phyloP scores from a whole-genome alignment of 2,329 filamentous ascomycete species.

The Fusarium compactum region DNA sequence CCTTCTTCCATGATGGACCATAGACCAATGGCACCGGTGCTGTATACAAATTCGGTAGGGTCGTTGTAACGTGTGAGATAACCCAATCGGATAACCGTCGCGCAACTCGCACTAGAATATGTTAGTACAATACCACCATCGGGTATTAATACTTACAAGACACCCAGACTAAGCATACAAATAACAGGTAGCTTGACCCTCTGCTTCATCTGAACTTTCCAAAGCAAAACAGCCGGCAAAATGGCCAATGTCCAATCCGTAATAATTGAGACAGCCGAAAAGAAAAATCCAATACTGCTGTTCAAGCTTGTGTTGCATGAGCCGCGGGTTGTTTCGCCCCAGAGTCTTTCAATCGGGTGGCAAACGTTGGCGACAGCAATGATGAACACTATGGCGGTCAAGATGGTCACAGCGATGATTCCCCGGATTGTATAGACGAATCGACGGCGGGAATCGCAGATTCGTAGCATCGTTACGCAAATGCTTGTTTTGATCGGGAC shows the following conservation, averaged over 20 bases:
- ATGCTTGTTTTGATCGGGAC: conserved; percentile 48
- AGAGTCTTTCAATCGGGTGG: conserved; percentile 43
- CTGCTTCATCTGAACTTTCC: conserved; percentile 46
- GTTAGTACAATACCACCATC: neutral
- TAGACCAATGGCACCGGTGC: conserved; percentile 40
- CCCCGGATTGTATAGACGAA: conserved; percentile 34
- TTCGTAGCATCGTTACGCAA: conserved; percentile 47
- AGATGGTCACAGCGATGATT: conserved; percentile 19
- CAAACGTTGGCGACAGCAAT: conserved; percentile 43
- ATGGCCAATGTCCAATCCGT: conserved; percentile 46
- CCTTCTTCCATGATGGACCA: conserved; percentile 43
- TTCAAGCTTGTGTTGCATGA: conserved; percentile 34
- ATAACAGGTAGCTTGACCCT: conserved; percentile 40
- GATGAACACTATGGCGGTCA: conserved; percentile 38
- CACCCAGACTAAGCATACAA: conserved; percentile 39
- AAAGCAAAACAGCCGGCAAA: conserved; percentile 44
- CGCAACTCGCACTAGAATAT: conserved; percentile 33
- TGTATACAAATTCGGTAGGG: conserved; percentile 39
- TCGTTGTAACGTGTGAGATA: conserved; percentile 41
- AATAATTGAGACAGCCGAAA: conserved; percentile 45
- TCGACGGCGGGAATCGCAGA: conserved; percentile 34
- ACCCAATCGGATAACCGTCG: conserved; percentile 40
- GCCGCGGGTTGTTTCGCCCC: conserved; percentile 34
- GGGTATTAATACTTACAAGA: conserved; percentile 29
- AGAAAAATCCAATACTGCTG: conserved; percentile 42